A percentile compares a stretch with the other conserved stretches of the same genome.
Evolutionary conservation across 108 stramenopile genomes (phyloP).

Genomic region (Conticribra guillardii): DNA sequence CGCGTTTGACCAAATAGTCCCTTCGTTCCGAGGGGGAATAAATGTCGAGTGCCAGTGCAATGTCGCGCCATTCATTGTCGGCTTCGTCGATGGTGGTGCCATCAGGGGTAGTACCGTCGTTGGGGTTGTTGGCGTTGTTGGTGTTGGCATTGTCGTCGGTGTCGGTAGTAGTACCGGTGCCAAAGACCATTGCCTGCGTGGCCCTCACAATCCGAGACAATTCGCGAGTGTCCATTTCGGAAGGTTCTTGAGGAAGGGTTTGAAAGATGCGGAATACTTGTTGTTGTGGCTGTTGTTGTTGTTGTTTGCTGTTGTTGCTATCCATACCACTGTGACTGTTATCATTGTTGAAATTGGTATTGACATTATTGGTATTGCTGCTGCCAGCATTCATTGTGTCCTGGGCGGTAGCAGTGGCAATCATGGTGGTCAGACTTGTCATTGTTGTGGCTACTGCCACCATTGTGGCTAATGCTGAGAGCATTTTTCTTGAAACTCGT

Average conservation of each 20-base stretch:
- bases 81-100: not conserved
- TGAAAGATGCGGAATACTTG: constrained; percentile 30
- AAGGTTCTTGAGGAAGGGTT: constrained; percentile 31
- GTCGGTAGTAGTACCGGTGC: constrained; percentile 7
- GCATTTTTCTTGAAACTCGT: no score
- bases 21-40: constrained; percentile 48
- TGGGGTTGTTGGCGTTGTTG: no score
- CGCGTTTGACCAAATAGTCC: constrained; percentile 39
- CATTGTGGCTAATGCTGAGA: no score
- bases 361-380: no score
- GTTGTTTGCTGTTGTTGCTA: no score
- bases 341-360: no score
- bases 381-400: no score
- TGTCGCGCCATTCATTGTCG: not conserved
- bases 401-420: no score
- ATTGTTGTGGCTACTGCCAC: no score
- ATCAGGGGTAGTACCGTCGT: constrained; percentile 5
- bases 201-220: constrained; percentile 30
- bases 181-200: constrained; percentile 42
- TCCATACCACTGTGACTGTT: no score
- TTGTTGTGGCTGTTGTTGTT: no score
- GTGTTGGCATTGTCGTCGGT: not conserved
- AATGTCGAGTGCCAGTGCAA: constrained; percentile 26
- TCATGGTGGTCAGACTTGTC: no score
- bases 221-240: constrained; percentile 20